Conservation (phyloP, 2,329 filamentous ascomycete genomes). For the Trichoderma citrinoviride region DNA sequence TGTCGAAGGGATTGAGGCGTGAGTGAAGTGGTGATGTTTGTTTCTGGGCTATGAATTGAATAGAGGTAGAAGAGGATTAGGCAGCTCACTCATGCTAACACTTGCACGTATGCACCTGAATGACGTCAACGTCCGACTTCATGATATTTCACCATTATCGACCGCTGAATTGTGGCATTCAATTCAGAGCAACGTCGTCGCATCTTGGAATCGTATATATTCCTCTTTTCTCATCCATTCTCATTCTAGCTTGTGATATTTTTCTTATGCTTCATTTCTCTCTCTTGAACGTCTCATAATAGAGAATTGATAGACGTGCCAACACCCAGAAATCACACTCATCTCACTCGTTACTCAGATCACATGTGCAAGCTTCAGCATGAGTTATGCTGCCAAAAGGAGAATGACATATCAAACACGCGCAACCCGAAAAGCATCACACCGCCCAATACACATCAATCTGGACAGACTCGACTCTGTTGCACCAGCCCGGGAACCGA, state of each 20-base stretch:
- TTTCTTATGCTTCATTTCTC: no score
- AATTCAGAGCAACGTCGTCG: no score
- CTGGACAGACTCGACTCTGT: constrained; percentile 48
- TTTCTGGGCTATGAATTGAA: neutral
- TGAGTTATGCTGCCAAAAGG: no score
- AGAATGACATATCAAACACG: no score
- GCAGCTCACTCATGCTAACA: neutral
- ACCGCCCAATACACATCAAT: constrained; percentile 61
- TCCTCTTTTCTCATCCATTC: no score
- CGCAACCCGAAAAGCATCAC: neutral
- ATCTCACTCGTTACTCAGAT: neutral
- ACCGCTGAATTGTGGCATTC: no score
- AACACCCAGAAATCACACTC: no score
- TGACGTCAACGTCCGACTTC: neutral
- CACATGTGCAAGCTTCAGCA: neutral
- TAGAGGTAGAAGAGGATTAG: neutral
- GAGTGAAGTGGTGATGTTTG: neutral
- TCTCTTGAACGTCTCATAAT: no score
- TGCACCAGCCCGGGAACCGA: constrained; percentile 54
- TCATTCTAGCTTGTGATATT: no score
- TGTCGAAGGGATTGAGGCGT: neutral
- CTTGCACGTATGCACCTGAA: no score
- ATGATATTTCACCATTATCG: neutral
- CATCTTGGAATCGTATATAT: no score
- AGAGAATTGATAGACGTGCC: no score